A percentile compares a stretch with the other conserved stretches of the same genome.
phyloP scores from a whole-genome alignment of 495 filamentous ascomycete species.

The Penicillium verhagenii region DNA sequence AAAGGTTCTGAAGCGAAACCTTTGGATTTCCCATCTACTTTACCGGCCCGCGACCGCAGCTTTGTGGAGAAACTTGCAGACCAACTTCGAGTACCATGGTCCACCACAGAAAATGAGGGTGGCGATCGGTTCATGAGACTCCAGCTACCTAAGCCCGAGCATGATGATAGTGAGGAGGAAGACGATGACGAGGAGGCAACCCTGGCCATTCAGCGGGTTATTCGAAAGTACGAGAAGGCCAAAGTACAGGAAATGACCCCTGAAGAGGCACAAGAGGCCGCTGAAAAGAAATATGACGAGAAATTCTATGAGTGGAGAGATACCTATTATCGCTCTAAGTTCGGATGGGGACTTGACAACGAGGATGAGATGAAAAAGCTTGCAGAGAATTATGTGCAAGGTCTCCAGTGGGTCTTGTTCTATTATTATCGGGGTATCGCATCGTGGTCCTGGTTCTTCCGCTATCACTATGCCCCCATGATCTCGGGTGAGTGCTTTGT shows the following conservation, averaged over 20 bases:
- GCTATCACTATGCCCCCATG: slow-evolving; percentile 96
- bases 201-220: slow-evolving; percentile 75
- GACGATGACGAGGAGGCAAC: slow-evolving; percentile 83
- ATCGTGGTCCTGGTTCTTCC: slow-evolving; percentile 98
- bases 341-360: slow-evolving; percentile 83
- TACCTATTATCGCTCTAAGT: slow-evolving; percentile 86
- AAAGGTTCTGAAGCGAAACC: slow-evolving; percentile 41
- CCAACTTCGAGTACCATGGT: slow-evolving; percentile 77
- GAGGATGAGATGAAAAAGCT: slow-evolving; percentile 78
- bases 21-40: slow-evolving; percentile 69
- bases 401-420: slow-evolving; percentile 95
- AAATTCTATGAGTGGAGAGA: slow-evolving; percentile 92
- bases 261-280: slow-evolving; percentile 71
- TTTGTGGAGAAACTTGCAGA: slow-evolving; percentile 89
- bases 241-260: slow-evolving; percentile 76
- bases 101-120: slow-evolving; percentile 72
- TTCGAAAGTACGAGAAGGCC: slow-evolving; percentile 87
- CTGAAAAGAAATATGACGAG: slow-evolving; percentile 78
- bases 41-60: slow-evolving; percentile 84
- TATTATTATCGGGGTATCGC: slow-evolving; percentile 98
- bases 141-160: slow-evolving; percentile 55
- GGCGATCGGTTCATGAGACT: slow-evolving; percentile 79
- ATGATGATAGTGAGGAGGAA: slow-evolving; percentile 50
- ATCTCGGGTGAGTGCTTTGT: slow-evolving; percentile 64
- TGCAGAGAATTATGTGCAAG: slow-evolving; percentile 95